Percentiles rank a stretch among this genome's conserved stretches.
Conservation (phyloP, 768 basidiomycete genomes). For the Agrocybe praecox region DNA sequence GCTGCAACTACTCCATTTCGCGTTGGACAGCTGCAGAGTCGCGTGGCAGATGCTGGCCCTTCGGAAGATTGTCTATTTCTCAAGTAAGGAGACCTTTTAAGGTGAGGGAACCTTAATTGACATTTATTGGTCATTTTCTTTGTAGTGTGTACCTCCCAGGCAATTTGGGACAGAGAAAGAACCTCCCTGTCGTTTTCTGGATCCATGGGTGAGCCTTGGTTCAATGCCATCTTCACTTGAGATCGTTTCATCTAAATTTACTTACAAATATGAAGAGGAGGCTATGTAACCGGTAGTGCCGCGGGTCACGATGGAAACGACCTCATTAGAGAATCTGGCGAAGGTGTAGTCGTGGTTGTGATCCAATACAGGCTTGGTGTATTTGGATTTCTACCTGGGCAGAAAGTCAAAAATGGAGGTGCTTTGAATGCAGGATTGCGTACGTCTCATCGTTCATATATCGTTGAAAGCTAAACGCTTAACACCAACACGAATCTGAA, state of each 20-base stretch:
- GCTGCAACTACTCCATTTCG: slow-evolving; percentile 34
- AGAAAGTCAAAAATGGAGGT: slow-evolving; percentile 41
- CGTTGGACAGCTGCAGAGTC: background rate
- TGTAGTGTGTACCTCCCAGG: slow-evolving; percentile 39
- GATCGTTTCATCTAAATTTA: no score
- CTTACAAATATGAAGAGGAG: no score
- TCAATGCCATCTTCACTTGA: no score
- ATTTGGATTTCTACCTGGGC: slow-evolving; percentile 50
- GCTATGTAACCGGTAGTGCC: slow-evolving; percentile 33
- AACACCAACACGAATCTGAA: background rate
- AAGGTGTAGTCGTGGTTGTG: slow-evolving; percentile 37
- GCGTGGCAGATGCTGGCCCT: background rate
- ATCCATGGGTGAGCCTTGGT: slow-evolving; percentile 40
- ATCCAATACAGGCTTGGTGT: slow-evolving; percentile 47
- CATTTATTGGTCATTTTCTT: background rate
- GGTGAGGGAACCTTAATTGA: no score
- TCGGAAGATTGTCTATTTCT: slow-evolving; percentile 46
- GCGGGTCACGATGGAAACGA: slow-evolving; percentile 25
- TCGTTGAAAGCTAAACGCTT: no score
- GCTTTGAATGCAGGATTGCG: slow-evolving; percentile 50
- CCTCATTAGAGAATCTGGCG: slow-evolving; percentile 35
- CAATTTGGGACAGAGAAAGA: slow-evolving; percentile 18
- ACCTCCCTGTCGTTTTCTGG: slow-evolving; percentile 44
- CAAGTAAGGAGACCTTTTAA: slow-evolving; percentile 26
- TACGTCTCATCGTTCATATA: slow-evolving; percentile 23